These are phyloP conservation scores for Calonectria hawksworthii DNA, from an alignment of 2,329 filamentous ascomycete genomes.

Conservation along the genomic window DNA sequence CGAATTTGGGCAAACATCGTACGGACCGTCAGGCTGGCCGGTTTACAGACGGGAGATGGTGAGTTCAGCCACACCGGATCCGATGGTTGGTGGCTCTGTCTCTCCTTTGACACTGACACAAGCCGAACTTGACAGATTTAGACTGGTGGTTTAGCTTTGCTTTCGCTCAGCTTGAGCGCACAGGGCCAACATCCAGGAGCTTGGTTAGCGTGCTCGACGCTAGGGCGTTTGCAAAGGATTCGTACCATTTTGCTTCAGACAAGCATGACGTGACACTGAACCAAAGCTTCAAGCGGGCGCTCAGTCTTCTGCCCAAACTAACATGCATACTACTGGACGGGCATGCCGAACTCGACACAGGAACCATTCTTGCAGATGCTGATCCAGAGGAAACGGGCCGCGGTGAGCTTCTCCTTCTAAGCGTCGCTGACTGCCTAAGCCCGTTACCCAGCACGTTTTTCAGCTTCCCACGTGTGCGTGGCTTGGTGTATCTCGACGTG, in stretches of 20 bases:
- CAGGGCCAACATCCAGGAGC: constrained; percentile 55
- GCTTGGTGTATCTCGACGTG: constrained; percentile 66
- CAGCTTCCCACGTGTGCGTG: constrained; percentile 50
- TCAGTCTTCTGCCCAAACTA: constrained; percentile 58
- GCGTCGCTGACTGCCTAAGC: constrained; percentile 57
- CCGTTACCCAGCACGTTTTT: constrained; percentile 60
- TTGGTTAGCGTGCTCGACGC: constrained; percentile 65
- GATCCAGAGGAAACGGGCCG: constrained; percentile 11
- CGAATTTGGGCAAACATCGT: constrained; percentile 67
- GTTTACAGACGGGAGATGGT: constrained; percentile 62
- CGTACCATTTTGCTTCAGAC: constrained; percentile 58
- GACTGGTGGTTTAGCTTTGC: constrained; percentile 65
- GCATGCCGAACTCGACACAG: constrained; percentile 60
- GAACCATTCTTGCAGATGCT: constrained; percentile 47
- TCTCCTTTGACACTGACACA: constrained; percentile 24
- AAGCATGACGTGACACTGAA: constrained; percentile 51
- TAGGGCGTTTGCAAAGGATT: constrained; percentile 56
- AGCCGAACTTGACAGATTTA: constrained; percentile 56
- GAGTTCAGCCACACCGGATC: constrained; percentile 39
- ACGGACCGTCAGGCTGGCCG: constrained; percentile 52
- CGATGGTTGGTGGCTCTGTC: not conserved
- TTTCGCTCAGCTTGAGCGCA: constrained; percentile 51
- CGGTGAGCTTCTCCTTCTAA: constrained; percentile 53
- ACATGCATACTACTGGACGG: constrained; percentile 64
- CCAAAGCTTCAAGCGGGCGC: constrained; percentile 55